Evolutionary conservation across 2,329 filamentous ascomycete genomes (phyloP).

Genomic region (Cercospora sesami): DNA sequence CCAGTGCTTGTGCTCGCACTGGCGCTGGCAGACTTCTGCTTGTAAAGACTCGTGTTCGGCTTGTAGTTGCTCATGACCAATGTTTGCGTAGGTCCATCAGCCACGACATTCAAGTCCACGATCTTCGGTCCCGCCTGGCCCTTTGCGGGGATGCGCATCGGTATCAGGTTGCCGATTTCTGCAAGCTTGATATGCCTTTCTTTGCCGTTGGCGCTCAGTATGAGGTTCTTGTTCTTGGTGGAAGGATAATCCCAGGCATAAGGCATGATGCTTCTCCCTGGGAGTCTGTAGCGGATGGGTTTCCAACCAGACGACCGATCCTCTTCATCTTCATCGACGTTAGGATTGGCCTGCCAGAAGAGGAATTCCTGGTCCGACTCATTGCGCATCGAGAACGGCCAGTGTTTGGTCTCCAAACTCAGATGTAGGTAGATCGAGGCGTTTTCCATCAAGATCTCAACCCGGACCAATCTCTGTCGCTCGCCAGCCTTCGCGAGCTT

Average conservation of each 20-base stretch:
- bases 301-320: conserved; percentile 81
- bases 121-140: conserved; percentile 72
- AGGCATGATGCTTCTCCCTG: conserved; percentile 95
- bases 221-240: conserved; percentile 91
- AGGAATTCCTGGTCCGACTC: conserved; percentile 96
- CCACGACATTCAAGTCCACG: conserved; percentile 93
- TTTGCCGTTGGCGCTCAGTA: conserved; percentile 74
- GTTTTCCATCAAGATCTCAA: conserved; percentile 88
- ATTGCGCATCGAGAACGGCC: conserved; percentile 98
- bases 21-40: conserved; percentile 57
- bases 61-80: conserved; percentile 93
- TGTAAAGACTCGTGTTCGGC: conserved; percentile 87
- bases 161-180: conserved; percentile 93
- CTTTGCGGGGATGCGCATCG: conserved; percentile 74
- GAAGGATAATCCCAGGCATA: conserved; percentile 99
- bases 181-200: conserved; percentile 92
- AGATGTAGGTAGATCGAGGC: conserved; percentile 92
- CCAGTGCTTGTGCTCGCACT: conserved; percentile 65
- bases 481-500: conserved; percentile 91
- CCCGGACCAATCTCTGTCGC: conserved; percentile 79
- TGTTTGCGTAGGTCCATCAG: conserved; percentile 92
- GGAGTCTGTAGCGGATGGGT: conserved; percentile 86
- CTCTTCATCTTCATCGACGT: conserved; percentile 86
- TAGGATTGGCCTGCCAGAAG: conserved; percentile 93
- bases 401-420: conserved; percentile 87